A percentile compares a stretch with the other conserved stretches of the same genome.
Evolutionary conservation across 208 protist genomes (phyloP).

Genomic region (Trypanosoma vivax): DNA sequence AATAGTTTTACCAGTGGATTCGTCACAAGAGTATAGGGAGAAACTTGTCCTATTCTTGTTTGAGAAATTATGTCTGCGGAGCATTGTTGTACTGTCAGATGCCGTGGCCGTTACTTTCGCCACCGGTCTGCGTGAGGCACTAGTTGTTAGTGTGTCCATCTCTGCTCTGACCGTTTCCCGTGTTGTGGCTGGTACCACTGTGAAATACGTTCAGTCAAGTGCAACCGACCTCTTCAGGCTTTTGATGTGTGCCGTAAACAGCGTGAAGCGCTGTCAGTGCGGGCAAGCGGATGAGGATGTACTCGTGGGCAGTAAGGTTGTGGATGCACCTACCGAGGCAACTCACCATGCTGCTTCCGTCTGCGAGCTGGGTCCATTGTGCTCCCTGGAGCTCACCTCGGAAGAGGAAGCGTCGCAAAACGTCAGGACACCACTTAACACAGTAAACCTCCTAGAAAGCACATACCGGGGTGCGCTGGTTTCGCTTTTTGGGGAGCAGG

Average conservation of each 20-base stretch:
- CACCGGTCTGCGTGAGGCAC: conserved; percentile 20
- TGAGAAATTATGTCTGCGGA: conserved; percentile 17
- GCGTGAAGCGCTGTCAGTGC: no score
- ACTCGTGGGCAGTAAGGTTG: no score
- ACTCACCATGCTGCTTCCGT: no score
- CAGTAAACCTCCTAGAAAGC: conserved; percentile 12
- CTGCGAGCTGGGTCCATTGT: no score
- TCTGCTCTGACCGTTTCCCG: conserved; percentile 20
- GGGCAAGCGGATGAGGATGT: no score
- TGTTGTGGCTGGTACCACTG: conserved; percentile 24
- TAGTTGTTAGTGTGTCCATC: conserved; percentile 32
- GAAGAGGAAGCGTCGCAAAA: no score
- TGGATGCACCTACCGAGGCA: no score
- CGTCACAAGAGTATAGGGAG: conserved; percentile 22
- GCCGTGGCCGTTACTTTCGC: conserved; percentile 44
- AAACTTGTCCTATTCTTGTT: conserved; percentile 30
- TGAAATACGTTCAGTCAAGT: conserved; percentile 18
- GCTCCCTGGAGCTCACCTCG: no score
- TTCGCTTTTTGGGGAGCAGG: conserved; percentile 12
- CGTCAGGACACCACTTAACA: background rate
- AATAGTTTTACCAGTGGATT: conserved; percentile 28
- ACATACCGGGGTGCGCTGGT: conserved; percentile 6
- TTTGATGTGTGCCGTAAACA: no score
- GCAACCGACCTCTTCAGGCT: background rate
- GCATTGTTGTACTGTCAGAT: conserved; percentile 51